Conservation (phyloP, 495 filamentous ascomycete genomes). For the Lophium mytilinum region DNA sequence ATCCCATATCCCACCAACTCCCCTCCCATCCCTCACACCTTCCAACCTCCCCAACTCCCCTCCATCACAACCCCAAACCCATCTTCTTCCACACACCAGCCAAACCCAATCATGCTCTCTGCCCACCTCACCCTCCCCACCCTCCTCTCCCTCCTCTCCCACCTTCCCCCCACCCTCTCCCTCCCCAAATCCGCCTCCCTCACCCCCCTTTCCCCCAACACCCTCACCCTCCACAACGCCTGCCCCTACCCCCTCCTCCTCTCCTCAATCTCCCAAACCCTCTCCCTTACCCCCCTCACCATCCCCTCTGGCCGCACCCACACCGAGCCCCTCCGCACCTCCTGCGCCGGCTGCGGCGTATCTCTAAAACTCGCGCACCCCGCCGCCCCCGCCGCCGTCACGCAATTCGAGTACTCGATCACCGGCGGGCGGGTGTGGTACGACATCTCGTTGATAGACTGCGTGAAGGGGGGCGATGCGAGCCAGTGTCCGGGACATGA, state of each 20-base stretch:
- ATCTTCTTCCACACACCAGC: too few species aligned
- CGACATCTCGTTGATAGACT: conserved; percentile 12
- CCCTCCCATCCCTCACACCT: too few species aligned
- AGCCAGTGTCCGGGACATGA: conserved; percentile 1
- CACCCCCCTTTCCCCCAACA: not conserved
- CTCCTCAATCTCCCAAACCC: not conserved
- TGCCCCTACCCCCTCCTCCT: not conserved
- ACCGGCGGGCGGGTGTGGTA: conserved; percentile 1
- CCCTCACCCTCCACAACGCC: not conserved
- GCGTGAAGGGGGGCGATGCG: conserved; percentile 4
- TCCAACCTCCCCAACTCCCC: too few species aligned
- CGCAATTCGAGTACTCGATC: conserved; percentile 8
- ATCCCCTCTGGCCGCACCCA: not conserved
- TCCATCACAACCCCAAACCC: too few species aligned
- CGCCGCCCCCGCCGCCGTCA: conserved; percentile 2
- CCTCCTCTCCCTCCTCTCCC: not conserved
- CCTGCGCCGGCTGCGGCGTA: too few species aligned
- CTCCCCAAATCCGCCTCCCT: not conserved
- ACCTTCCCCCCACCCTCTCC: not conserved
- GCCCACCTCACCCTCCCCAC: not conserved
- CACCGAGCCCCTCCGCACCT: not conserved
- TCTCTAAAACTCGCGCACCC: not conserved
- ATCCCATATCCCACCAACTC: too few species aligned
- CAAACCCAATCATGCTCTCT: too few species aligned
- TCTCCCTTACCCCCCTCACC: not conserved